Base-by-base conservation (phyloP, 2,329 filamentous ascomycete genomes). In the Drechslerella coelobrocha region DNA sequence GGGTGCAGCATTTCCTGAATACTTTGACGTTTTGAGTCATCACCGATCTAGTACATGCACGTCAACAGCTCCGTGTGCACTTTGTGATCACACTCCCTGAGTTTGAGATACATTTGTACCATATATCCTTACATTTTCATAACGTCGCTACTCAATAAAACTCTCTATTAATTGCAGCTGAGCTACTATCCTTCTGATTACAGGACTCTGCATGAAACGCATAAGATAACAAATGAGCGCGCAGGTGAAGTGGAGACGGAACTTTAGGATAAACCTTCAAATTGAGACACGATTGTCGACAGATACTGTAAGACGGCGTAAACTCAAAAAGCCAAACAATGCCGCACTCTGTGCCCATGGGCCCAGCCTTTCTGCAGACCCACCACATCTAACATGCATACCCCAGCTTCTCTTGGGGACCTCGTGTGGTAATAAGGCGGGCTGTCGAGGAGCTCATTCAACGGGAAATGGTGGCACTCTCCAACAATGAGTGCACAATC, bases 61-160 rank as follows among this genome's bases (percentile, higher is more conserved):
- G 12, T 10, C 4, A 10, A 39, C 12, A 4, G 12, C 34, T 4
- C 12, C 12, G 34, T 39, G 12, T n/a, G 12, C 12, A 39, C 5
- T 14, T 14, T 2, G 4, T 14, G 34, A n/a, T 39, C 34, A 39
- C 17, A 39, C 34, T 14, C 17, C 34, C 12, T 14, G 4, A 14
- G 34, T 39, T 39, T 47, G 52, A 55, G 23, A 56, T 51, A 21
- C 17, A 50, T 56, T 2, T 56, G 55, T 60, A 50, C 43, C 24
- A 31, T 60, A 60, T 39, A 60, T 60, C n/a, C 29, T 21, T 19
- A 21, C 3, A 12, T 60, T 39, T 50, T n/a, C 19, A 19, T 43
- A 23, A 27, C 10, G 19, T 60, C 54, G 48, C 54, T 14, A 23
- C 26, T 34, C 39, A 59, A 37, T 39, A 39, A 14, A 10, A 39